Percentiles rank a stretch among this genome's conserved stretches.
Evolutionary conservation across 148 eudicot genomes (phyloP).

Genomic region (Rheum nobile): DNA sequence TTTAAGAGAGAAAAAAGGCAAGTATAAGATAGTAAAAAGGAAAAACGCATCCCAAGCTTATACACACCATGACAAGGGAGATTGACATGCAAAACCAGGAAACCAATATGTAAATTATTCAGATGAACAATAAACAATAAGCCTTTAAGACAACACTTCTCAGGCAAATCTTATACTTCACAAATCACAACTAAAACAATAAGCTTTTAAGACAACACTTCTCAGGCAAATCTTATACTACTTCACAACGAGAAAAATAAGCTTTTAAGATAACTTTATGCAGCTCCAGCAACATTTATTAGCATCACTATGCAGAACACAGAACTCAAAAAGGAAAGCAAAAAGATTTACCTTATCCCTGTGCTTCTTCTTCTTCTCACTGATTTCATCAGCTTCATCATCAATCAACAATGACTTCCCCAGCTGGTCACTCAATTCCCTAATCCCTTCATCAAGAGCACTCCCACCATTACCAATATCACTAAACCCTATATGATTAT

Average conservation of each 20-base stretch:
- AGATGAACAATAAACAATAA: not conserved
- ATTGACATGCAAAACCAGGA: not conserved
- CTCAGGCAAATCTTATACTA: not conserved
- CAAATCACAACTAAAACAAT: too few relatives aligned
- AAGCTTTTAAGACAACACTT: not conserved
- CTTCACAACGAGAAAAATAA: not conserved
- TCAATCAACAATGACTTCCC: conserved; percentile 37
- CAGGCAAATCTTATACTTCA: not conserved
- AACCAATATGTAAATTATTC: too few relatives aligned
- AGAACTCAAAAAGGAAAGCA: not conserved
- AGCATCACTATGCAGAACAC: not conserved
- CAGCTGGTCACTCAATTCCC: conserved; percentile 45
- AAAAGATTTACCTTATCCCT: conserved; percentile 66
- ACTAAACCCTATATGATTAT: not conserved
- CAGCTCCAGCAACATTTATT: not conserved
- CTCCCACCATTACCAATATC: conserved; percentile 2
- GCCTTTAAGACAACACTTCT: not conserved
- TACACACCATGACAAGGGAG: not conserved
- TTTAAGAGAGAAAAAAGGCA: too few relatives aligned
- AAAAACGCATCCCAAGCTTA: too few relatives aligned
- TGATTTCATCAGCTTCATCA: conserved; percentile 36
- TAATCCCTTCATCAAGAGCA: conserved; percentile 22
- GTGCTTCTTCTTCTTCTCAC: conserved; percentile 27
- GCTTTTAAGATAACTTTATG: not conserved
- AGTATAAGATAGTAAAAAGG: too few relatives aligned